phyloP scores from a whole-genome alignment of 164 flowering plant species.

The Chimonanthus salicifolius region DNA sequence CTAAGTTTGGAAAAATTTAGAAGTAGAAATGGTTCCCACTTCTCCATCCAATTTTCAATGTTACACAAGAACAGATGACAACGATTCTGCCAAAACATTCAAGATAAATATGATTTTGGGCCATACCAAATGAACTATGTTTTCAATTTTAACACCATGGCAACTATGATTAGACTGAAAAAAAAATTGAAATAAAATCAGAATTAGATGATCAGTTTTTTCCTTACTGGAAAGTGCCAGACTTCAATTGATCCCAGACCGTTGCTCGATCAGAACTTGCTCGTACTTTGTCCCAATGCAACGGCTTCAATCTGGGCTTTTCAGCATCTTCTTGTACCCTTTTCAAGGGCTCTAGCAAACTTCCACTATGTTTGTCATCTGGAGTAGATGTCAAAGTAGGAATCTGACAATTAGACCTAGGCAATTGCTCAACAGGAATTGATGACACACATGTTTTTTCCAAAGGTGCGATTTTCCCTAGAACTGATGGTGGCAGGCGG shows the following conservation, averaged over 20 bases:
- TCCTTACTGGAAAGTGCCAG: constrained; percentile 97
- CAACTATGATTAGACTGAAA: neutral
- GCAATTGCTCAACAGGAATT: constrained; percentile 11
- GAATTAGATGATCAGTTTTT: neutral
- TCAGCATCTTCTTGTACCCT: constrained; percentile 40
- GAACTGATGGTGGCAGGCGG: constrained; percentile 19
- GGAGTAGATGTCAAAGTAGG: constrained; percentile 21
- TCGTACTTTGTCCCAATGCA: constrained; percentile 98
- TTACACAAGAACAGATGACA: too few relatives aligned
- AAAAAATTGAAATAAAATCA: neutral
- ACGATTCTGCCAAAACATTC: too few relatives aligned
- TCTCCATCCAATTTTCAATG: too few relatives aligned
- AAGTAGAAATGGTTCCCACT: too few relatives aligned
- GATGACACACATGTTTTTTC: constrained; percentile 17
- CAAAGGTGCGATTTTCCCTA: constrained; percentile 18
- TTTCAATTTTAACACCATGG: too few relatives aligned
- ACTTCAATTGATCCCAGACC: constrained; percentile 94
- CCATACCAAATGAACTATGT: too few relatives aligned
- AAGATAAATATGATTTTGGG: too few relatives aligned
- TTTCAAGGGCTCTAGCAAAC: constrained; percentile 27
- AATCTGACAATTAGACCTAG: constrained; percentile 20
- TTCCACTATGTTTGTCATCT: constrained; percentile 9
- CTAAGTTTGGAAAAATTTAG: too few relatives aligned
- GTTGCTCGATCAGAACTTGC: constrained; percentile 89
- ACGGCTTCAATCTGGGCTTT: constrained; percentile 77